Evolutionary conservation across 164 flowering plant species (phyloP).

Genomic region (Sedum album): DNA sequence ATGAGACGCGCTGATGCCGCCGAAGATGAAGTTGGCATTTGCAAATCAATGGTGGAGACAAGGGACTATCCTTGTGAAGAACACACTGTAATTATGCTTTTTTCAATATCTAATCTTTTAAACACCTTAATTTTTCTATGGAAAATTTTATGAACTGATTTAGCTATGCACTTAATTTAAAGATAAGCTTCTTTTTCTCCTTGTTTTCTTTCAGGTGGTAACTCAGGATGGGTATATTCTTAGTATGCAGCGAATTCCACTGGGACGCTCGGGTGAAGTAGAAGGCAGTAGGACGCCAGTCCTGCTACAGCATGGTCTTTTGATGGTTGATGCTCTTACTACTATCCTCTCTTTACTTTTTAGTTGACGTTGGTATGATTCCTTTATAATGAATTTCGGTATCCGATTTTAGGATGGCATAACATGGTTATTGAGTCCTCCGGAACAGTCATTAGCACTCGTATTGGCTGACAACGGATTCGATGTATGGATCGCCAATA

Average conservation of each 20-base stretch:
- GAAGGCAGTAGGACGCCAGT: slow-evolving; percentile 35
- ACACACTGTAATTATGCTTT: slow-evolving; percentile 11
- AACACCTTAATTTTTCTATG: not conserved
- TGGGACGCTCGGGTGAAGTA: slow-evolving; percentile 21
- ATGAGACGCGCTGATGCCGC: not conserved
- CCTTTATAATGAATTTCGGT: not conserved
- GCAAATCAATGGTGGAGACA: slow-evolving; percentile 19
- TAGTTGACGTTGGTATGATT: not conserved
- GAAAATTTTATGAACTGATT: slow-evolving; percentile 1
- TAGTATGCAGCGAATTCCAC: slow-evolving; percentile 62
- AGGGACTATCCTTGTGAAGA: slow-evolving; percentile 17
- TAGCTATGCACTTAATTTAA: not conserved
- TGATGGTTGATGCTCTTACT: slow-evolving; percentile 42
- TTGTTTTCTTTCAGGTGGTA: slow-evolving; percentile 37
- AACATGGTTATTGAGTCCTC: slow-evolving; percentile 58
- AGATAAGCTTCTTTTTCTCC: too few relatives aligned
- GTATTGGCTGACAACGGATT: slow-evolving; percentile 63
- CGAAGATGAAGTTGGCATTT: slow-evolving; percentile 14
- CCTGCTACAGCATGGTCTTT: slow-evolving; percentile 64
- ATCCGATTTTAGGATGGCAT: slow-evolving; percentile 46
- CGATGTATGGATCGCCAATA: slow-evolving; percentile 80
- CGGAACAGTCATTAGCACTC: slow-evolving; percentile 52
- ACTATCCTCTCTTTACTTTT: not conserved
- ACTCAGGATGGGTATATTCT: slow-evolving; percentile 76
- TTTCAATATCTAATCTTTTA: too few relatives aligned